Evolutionary conservation across 768 basidiomycete species (phyloP).

Genomic region (Lactifluus subvellereus): DNA sequence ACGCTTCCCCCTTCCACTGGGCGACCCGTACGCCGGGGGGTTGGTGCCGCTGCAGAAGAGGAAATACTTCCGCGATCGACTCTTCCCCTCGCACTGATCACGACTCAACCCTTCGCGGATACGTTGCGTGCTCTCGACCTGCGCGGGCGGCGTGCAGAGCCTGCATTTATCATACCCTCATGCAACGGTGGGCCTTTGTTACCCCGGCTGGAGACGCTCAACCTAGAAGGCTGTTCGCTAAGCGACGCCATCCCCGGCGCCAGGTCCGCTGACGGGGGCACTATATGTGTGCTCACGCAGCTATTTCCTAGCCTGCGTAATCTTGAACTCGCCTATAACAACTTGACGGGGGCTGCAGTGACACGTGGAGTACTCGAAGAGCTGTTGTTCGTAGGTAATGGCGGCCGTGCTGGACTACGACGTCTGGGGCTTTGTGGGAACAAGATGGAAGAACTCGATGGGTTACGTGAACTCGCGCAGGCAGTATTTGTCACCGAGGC

Average conservation of each 20-base stretch:
- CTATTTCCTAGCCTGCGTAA: conserved; percentile 67
- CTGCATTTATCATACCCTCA: conserved; percentile 50
- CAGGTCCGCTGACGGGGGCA: conserved; percentile 43
- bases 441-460: conserved; percentile 52
- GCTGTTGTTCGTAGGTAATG: conserved; percentile 40
- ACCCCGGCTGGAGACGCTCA: conserved; percentile 67
- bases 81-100: conserved; percentile 21
- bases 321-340: conserved; percentile 74
- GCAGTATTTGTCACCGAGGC: conserved; percentile 40
- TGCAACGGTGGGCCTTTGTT: conserved; percentile 39
- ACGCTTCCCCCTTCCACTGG: conserved; percentile 20
- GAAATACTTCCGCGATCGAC: conserved; percentile 16
- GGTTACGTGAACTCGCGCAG: conserved; percentile 55
- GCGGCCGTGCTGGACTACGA: conserved; percentile 47
- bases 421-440: conserved; percentile 69
- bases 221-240: conserved; percentile 67
- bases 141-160: conserved; percentile 60
- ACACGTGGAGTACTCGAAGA: conserved; percentile 41
- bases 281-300: conserved; percentile 52
- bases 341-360: conserved; percentile 50
- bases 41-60: background rate
- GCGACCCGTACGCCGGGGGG: background rate
- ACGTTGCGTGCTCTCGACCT: conserved; percentile 45
- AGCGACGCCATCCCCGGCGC: conserved; percentile 46
- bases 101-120: conserved; percentile 22